Percentiles rank a stretch among this genome's conserved stretches.
Conservation (phyloP, 345 rosid genomes). For the Populus pruinosa region DNA sequence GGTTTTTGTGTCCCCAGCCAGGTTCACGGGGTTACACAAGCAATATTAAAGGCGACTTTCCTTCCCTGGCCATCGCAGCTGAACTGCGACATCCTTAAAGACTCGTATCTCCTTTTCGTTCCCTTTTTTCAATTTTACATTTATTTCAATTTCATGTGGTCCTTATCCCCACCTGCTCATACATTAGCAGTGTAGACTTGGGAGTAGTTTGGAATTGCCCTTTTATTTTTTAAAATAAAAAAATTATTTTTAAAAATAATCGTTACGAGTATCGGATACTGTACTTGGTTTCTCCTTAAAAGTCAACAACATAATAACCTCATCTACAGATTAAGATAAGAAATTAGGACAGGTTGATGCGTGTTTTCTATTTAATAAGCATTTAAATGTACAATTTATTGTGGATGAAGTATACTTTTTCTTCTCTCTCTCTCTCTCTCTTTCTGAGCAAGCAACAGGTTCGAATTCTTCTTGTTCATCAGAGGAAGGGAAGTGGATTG, state of each 20-base stretch:
- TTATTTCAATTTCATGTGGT: slow-evolving; percentile 13
- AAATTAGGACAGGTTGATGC: too few species aligned
- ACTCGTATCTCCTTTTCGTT: too few species aligned
- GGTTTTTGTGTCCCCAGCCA: background rate
- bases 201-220: background rate
- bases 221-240: too few species aligned
- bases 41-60: slow-evolving; percentile 15
- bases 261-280: too few species aligned
- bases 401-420: too few species aligned
- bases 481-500: background rate
- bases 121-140: background rate
- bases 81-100: slow-evolving; percentile 4
- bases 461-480: too few species aligned
- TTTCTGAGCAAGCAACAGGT: too few species aligned
- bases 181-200: background rate
- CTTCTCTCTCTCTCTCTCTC: too few species aligned
- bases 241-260: too few species aligned
- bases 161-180: background rate
- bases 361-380: background rate
- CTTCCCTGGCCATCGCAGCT: background rate
- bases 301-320: too few species aligned
- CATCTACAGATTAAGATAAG: too few species aligned
- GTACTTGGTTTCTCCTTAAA: too few species aligned
- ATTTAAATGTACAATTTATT: background rate
- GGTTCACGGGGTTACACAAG: slow-evolving; percentile 27